Conservation (phyloP, 495 filamentous ascomycete genomes). For the Trichodelitschia bisporula region DNA sequence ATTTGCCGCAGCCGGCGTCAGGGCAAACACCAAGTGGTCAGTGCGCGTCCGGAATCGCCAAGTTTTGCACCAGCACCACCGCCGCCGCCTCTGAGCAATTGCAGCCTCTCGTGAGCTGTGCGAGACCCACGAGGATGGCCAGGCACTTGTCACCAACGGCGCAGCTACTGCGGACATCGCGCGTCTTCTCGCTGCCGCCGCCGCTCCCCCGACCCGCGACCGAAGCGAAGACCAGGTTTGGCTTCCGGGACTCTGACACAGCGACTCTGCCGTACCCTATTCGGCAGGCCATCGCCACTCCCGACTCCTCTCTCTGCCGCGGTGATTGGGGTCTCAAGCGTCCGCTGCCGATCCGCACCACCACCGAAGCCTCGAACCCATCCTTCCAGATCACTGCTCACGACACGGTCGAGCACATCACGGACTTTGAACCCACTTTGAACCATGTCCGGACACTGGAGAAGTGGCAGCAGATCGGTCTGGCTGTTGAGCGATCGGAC, state of each 20-base stretch:
- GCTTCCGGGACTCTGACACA: slow-evolving; percentile 25
- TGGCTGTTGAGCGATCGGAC: slow-evolving; percentile 35
- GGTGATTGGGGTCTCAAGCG: slow-evolving; percentile 96
- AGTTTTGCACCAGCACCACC: no score
- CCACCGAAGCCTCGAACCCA: slow-evolving; percentile 42
- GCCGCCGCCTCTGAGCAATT: no score
- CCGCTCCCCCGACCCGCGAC: slow-evolving; percentile 23
- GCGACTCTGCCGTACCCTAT: slow-evolving; percentile 60
- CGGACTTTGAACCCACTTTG: slow-evolving; percentile 62
- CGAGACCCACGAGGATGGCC: no score
- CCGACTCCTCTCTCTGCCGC: slow-evolving; percentile 38
- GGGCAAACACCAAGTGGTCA: no score
- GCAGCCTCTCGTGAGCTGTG: no score
- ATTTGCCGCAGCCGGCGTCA: no score
- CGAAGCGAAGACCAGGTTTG: slow-evolving; percentile 18
- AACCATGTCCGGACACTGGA: slow-evolving; percentile 59
- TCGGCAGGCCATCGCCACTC: slow-evolving; percentile 63
- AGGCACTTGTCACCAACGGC: slow-evolving; percentile 32
- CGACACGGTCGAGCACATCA: slow-evolving; percentile 79
- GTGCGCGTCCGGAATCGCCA: no score
- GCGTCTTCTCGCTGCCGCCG: slow-evolving; percentile 37
- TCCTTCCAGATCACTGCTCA: slow-evolving; percentile 43
- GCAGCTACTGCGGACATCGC: slow-evolving; percentile 35
- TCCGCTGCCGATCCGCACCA: slow-evolving; percentile 49
- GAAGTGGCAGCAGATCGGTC: slow-evolving; percentile 67